Evolutionary conservation across 2,329 filamentous ascomycete species (phyloP).

Genomic region (Elsinoe perseae): DNA sequence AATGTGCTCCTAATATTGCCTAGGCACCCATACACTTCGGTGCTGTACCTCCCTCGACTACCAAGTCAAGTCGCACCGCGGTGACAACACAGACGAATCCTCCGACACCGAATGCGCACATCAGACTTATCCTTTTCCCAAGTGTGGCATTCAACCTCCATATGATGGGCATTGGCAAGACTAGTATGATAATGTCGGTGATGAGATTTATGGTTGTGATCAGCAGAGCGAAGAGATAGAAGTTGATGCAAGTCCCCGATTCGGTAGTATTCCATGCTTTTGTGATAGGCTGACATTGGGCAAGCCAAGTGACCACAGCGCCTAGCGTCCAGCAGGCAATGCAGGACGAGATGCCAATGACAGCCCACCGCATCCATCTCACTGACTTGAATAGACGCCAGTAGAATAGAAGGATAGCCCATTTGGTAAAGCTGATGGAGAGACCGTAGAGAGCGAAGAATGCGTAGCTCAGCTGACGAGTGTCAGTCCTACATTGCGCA

Average conservation of each 20-base stretch:
- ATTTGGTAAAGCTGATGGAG: conserved; percentile 11
- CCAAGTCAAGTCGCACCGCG: background rate
- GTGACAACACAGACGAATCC: conserved; percentile 8
- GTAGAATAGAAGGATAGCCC: conserved; percentile 9
- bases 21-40: background rate
- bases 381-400: conserved; percentile 2
- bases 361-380: background rate
- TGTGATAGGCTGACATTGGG: conserved; percentile 10
- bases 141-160: conserved; percentile 1
- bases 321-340: conserved; percentile 1
- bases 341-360: background rate
- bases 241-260: conserved; percentile 12
- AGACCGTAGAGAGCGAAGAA: conserved; percentile 8
- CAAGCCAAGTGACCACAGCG: background rate
- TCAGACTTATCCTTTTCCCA: conserved; percentile 1
- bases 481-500: background rate
- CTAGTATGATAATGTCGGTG: conserved; percentile 11
- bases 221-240: conserved; percentile 2
- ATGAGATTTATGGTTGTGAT: conserved; percentile 6
- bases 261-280: background rate
- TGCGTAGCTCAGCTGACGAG: conserved; percentile 1
- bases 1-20: background rate
- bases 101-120: conserved; percentile 3
- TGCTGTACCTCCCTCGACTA: background rate
- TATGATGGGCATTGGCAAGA: background rate